Percentiles rank a stretch among this genome's conserved stretches.
Conservation (phyloP, 2,329 filamentous ascomycete genomes). For the Hypoxylon sp. region DNA sequence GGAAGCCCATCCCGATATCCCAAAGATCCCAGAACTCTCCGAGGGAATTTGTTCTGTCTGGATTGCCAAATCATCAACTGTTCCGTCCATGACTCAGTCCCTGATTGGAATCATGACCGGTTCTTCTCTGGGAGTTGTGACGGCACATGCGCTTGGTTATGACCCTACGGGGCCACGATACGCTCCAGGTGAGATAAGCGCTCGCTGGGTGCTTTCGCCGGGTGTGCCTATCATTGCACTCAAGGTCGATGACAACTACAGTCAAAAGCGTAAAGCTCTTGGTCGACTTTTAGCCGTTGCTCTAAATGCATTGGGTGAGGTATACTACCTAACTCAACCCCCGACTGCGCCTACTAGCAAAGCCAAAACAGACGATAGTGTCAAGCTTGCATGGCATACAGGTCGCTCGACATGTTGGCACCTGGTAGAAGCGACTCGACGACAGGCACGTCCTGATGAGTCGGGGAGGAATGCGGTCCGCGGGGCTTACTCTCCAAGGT, state of each 20-base stretch:
- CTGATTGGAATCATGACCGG: constrained; percentile 86
- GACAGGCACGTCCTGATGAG: constrained; percentile 77
- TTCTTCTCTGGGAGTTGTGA: constrained; percentile 85
- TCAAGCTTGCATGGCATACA: constrained; percentile 81
- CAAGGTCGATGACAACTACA: constrained; percentile 86
- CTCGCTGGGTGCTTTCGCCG: constrained; percentile 90
- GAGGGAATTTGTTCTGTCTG: constrained; percentile 85
- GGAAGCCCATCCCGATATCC: constrained; percentile 78
- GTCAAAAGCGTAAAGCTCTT: constrained; percentile 73
- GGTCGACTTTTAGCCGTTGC: constrained; percentile 89
- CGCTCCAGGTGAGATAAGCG: constrained; percentile 81
- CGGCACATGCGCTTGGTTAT: constrained; percentile 80
- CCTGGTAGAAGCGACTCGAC: constrained; percentile 81
- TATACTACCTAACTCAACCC: constrained; percentile 84
- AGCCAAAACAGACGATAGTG: constrained; percentile 65
- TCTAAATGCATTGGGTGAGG: constrained; percentile 92
- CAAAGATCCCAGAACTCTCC: constrained; percentile 75
- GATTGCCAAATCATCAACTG: constrained; percentile 84
- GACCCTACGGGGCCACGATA: constrained; percentile 71
- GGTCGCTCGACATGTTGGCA: constrained; percentile 86
- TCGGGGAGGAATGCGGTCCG: constrained; percentile 75
- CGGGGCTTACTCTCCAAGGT: constrained; percentile 84
- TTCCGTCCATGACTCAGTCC: constrained; percentile 79
- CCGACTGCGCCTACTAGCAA: constrained; percentile 68
- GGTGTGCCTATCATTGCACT: constrained; percentile 92